Evolutionary conservation across 2,329 filamentous ascomycete species (phyloP).

Genomic region (Aureobasidium leucospermi): DNA sequence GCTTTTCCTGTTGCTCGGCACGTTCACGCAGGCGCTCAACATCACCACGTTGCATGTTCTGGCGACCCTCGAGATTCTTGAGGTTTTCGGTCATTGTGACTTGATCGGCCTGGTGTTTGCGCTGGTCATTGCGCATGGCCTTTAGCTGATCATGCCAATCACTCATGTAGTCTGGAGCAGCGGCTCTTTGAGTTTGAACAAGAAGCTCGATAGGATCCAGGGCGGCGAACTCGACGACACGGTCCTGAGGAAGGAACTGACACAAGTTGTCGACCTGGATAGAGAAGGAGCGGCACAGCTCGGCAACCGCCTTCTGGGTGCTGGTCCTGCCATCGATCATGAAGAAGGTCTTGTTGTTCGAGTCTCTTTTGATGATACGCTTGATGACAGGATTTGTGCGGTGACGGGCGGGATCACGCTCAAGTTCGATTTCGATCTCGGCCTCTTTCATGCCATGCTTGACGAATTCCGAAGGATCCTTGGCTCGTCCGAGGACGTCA

Average conservation of each 20-base stretch:
- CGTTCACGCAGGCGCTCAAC: slow-evolving; percentile 77
- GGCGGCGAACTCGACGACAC: slow-evolving; percentile 86
- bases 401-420: slow-evolving; percentile 50
- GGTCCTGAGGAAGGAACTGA: slow-evolving; percentile 93
- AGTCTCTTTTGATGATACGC: slow-evolving; percentile 71
- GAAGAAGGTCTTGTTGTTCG: slow-evolving; percentile 59
- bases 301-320: slow-evolving; percentile 56
- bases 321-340: slow-evolving; percentile 62
- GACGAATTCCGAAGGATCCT: slow-evolving; percentile 80
- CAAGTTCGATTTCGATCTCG: slow-evolving; percentile 83
- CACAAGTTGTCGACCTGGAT: slow-evolving; percentile 98
- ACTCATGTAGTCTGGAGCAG: slow-evolving; percentile 73
- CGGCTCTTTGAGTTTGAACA: slow-evolving; percentile 78
- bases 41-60: slow-evolving; percentile 67
- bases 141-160: slow-evolving; percentile 71
- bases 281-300: slow-evolving; percentile 62
- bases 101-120: slow-evolving; percentile 45
- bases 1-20: slow-evolving; percentile 56
- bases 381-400: slow-evolving; percentile 64
- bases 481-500: slow-evolving; percentile 76
- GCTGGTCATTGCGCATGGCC: slow-evolving; percentile 61
- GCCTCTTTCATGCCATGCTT: slow-evolving; percentile 78
- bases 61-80: slow-evolving; percentile 61
- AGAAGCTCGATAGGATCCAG: slow-evolving; percentile 76
- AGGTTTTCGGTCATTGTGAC: slow-evolving; percentile 44